Evolutionary conservation across 2,329 filamentous ascomycete genomes (phyloP).

Genomic region (Polytolypa hystricis): DNA sequence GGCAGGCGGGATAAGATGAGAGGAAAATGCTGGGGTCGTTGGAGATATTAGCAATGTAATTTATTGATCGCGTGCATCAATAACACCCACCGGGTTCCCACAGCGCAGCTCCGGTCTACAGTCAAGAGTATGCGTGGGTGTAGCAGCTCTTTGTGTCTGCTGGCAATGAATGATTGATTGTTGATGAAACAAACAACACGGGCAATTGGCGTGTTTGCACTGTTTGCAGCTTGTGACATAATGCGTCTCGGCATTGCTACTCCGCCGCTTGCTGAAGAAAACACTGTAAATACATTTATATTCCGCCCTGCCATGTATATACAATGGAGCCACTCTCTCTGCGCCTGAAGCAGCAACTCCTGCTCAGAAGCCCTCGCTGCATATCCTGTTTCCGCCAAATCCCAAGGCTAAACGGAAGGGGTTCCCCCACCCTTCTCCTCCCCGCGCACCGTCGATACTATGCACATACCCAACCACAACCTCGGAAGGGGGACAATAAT

Average conservation of each 20-base stretch:
- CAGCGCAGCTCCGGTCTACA: neutral
- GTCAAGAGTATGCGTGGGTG: neutral
- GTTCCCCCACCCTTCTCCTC: neutral
- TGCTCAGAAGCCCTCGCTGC: conserved; percentile 3
- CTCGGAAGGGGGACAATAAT: neutral
- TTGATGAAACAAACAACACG: conserved; percentile 12
- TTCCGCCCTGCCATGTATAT: no score
- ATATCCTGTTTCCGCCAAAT: conserved; percentile 4
- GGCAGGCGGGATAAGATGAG: conserved; percentile 11
- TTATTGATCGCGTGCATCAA: no score
- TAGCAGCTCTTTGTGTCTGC: neutral
- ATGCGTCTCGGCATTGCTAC: conserved; percentile 9
- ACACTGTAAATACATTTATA: neutral
- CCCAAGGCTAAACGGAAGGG: no score
- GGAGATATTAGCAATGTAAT: neutral
- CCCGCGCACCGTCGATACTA: neutral
- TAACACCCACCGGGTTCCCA: no score
- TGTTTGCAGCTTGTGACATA: conserved; percentile 31
- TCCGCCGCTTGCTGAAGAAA: neutral
- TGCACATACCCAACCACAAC: conserved; percentile 2
- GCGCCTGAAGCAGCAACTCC: neutral
- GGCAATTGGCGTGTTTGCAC: conserved; percentile 20
- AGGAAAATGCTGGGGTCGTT: conserved; percentile 15
- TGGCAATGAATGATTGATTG: neutral
- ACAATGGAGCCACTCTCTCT: conserved; percentile 9